Percentiles rank a stretch among this genome's conserved stretches.
These are phyloP conservation scores for Atkinsonella texensis DNA, from an alignment of 2,329 filamentous ascomycete genomes.

Conservation along the genomic window DNA sequence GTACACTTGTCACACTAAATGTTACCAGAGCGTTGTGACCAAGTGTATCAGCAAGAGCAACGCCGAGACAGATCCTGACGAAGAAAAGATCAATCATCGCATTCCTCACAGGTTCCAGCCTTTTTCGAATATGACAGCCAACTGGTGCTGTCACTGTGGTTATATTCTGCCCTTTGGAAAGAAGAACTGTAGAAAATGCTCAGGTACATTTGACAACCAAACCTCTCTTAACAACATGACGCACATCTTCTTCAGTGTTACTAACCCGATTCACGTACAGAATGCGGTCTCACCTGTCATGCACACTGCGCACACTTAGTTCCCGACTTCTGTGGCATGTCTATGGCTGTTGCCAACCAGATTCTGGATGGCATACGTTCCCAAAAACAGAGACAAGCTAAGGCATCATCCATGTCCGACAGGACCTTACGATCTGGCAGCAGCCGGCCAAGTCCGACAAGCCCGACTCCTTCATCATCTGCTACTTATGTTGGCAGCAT, in stretches of 20 bases:
- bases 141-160: slow-evolving; percentile 98
- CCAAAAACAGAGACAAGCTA: slow-evolving; percentile 56
- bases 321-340: slow-evolving; percentile 98
- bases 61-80: slow-evolving; percentile 93
- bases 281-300: slow-evolving; percentile 88
- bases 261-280: slow-evolving; percentile 28
- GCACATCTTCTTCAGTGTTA: neutral
- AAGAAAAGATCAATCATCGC: slow-evolving; percentile 98
- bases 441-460: slow-evolving; percentile 33
- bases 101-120: slow-evolving; percentile 94
- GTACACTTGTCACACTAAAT: slow-evolving; percentile 97
- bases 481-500: slow-evolving; percentile 22
- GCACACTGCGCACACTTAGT: slow-evolving; percentile 87
- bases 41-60: slow-evolving; percentile 99
- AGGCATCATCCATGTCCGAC: slow-evolving; percentile 46
- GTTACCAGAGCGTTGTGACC: slow-evolving; percentile 90
- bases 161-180: slow-evolving; percentile 91
- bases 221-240: neutral
- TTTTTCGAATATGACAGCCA: slow-evolving; percentile 96
- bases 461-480: slow-evolving; percentile 21
- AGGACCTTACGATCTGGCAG: slow-evolving; percentile 50
- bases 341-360: slow-evolving; percentile 91
- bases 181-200: slow-evolving; percentile 88
- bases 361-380: slow-evolving; percentile 79
- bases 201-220: slow-evolving; percentile 41